These are phyloP conservation scores for Massarina eburnea DNA, from an alignment of 2,329 filamentous ascomycete genomes.

Conservation along the genomic window DNA sequence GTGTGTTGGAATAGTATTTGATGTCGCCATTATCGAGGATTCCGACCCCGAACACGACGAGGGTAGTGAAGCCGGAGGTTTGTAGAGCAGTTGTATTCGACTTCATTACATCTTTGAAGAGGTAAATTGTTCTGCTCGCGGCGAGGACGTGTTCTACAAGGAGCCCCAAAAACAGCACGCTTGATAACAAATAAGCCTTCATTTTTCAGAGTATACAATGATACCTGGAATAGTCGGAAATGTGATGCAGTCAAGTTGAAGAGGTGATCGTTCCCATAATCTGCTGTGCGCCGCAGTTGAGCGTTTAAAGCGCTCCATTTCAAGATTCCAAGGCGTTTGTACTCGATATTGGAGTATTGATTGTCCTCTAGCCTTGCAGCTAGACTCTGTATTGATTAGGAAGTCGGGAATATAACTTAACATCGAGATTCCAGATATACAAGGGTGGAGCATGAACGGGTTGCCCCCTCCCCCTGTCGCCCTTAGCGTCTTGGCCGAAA, in stretches of 20 bases:
- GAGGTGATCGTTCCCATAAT: background rate
- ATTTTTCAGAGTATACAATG: background rate
- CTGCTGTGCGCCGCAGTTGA: too few relatives aligned
- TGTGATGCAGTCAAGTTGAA: background rate
- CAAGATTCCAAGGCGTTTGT: background rate
- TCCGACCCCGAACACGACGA: constrained; percentile 51
- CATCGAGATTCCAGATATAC: background rate
- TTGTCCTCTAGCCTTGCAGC: background rate
- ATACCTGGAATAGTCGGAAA: background rate
- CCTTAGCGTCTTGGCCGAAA: too few relatives aligned
- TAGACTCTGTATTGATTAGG: background rate
- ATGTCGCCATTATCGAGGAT: constrained; percentile 48
- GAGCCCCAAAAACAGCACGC: constrained; percentile 7
- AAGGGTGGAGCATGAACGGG: too few relatives aligned
- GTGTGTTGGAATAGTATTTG: constrained; percentile 47
- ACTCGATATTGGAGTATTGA: background rate
- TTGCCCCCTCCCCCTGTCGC: too few relatives aligned
- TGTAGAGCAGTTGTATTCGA: constrained; percentile 47
- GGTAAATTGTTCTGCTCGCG: constrained; percentile 14
- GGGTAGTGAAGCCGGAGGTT: constrained; percentile 47
- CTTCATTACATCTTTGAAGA: constrained; percentile 47
- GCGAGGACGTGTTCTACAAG: constrained; percentile 8
- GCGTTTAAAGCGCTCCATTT: background rate
- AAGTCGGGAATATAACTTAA: background rate
- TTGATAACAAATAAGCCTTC: constrained; percentile 2